phyloP scores from a whole-genome alignment of 2,329 filamentous ascomycete genomes.

The Exophiala sp. region DNA sequence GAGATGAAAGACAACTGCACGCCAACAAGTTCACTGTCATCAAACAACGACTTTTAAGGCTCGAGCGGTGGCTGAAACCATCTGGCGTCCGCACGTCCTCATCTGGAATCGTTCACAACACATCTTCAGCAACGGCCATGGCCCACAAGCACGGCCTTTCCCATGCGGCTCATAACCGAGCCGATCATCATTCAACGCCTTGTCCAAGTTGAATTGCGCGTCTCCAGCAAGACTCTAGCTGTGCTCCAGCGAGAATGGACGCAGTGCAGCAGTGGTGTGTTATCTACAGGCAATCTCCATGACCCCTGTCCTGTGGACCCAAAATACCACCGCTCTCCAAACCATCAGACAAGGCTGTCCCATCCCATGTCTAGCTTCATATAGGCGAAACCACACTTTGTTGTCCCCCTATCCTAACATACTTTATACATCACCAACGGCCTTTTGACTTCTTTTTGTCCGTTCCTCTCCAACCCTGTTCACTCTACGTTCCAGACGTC shows the following conservation, averaged over 20 bases:
- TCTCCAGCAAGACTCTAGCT: no score
- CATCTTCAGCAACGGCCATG: no score
- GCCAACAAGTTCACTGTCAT: no score
- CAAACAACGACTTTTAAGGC: no score
- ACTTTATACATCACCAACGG: neutral
- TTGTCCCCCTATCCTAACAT: neutral
- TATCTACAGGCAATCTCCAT: slow-evolving; percentile 12
- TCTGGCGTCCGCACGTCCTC: neutral
- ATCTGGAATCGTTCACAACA: neutral
- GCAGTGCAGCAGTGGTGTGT: no score
- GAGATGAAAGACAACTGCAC: no score
- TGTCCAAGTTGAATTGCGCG: neutral
- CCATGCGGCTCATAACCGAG: no score
- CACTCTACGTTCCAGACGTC: neutral
- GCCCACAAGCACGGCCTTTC: no score
- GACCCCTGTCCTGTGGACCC: slow-evolving; percentile 15
- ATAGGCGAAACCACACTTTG: no score
- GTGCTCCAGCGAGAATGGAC: no score
- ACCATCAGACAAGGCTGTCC: slow-evolving; percentile 17
- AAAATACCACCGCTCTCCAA: neutral
- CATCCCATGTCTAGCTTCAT: neutral
- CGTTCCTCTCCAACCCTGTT: neutral
- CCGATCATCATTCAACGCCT: neutral
- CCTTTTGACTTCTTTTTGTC: neutral
- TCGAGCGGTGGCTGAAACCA: slow-evolving; percentile 2